phyloP scores from a whole-genome alignment of 2,329 filamentous ascomycete genomes.

The Biscogniauxia sp. region DNA sequence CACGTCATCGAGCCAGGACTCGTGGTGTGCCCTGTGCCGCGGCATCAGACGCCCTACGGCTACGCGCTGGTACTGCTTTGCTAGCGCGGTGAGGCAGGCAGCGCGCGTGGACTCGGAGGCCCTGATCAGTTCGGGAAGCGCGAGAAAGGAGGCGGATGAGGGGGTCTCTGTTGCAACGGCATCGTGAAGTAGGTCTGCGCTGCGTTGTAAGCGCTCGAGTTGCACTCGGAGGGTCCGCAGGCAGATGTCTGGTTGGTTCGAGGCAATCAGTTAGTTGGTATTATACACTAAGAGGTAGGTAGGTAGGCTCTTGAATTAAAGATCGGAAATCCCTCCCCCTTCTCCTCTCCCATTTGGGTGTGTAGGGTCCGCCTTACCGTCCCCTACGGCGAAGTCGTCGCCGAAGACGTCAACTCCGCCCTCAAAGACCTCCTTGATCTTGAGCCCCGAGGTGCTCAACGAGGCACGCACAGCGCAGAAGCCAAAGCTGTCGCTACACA shows the following conservation, averaged over 20 bases:
- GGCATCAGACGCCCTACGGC: conserved; percentile 32
- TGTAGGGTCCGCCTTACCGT: conserved; percentile 27
- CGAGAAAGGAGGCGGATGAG: conserved; percentile 24
- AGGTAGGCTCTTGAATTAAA: not conserved
- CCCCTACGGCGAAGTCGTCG: conserved; percentile 33
- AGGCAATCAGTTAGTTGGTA: not conserved
- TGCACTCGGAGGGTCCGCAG: conserved; percentile 30
- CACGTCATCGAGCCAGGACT: conserved; percentile 11
- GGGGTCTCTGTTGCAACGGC: conserved; percentile 8
- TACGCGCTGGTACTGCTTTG: conserved; percentile 36
- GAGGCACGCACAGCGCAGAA: conserved; percentile 36
- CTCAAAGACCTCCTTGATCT: conserved; percentile 34
- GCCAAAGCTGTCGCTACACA: conserved; percentile 7
- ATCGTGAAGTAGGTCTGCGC: conserved; percentile 28
- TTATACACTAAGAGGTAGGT: not conserved
- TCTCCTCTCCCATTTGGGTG: too few relatives aligned
- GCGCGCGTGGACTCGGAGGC: conserved; percentile 35
- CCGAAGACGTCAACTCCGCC: conserved; percentile 36
- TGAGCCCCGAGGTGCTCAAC: conserved; percentile 30
- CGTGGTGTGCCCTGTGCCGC: conserved; percentile 13
- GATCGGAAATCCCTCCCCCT: not conserved
- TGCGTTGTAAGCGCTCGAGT: conserved; percentile 28
- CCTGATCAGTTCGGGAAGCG: conserved; percentile 33
- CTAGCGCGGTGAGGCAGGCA: conserved; percentile 32
- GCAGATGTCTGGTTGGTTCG: conserved; percentile 24